phyloP scores from a whole-genome alignment of 1,139 yeast genomes.

The Blastobotrys malaysiensis region DNA sequence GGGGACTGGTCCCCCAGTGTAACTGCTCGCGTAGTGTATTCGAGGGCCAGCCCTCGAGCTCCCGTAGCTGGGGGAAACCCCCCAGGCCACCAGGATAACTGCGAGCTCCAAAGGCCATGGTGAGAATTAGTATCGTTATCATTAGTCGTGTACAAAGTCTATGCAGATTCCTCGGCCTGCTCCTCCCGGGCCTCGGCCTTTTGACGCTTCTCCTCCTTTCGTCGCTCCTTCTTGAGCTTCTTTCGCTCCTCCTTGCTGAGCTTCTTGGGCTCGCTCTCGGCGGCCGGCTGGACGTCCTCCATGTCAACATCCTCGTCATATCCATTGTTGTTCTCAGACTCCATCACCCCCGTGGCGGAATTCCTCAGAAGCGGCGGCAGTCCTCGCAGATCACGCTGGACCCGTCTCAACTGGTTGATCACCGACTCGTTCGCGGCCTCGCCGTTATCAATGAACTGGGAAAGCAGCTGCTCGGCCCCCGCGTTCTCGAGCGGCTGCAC shows the following conservation, averaged over 20 bases:
- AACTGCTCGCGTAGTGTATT: too few species aligned
- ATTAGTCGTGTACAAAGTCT: not conserved
- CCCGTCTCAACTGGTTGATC: constrained; percentile 56
- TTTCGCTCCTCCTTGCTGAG: constrained; percentile 32
- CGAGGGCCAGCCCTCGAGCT: too few species aligned
- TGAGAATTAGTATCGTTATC: constrained; percentile 2
- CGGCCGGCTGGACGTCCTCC: constrained; percentile 3
- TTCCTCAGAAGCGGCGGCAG: constrained; percentile 49
- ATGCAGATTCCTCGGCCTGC: not conserved
- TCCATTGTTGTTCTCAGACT: constrained; percentile 5
- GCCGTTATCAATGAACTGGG: constrained; percentile 46
- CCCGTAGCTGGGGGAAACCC: too few species aligned
- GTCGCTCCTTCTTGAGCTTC: constrained; percentile 12
- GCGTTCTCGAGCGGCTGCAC: constrained; percentile 28
- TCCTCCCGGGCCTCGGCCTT: constrained; percentile 28
- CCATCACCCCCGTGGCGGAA: constrained; percentile 10
- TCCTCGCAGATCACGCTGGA: constrained; percentile 69
- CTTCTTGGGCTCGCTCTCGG: constrained; percentile 1
- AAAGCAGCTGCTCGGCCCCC: constrained; percentile 40
- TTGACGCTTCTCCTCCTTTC: constrained; percentile 40
- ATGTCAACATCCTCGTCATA: constrained; percentile 3
- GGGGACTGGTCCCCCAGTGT: too few species aligned
- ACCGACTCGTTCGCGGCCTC: constrained; percentile 38
- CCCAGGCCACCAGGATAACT: too few species aligned
- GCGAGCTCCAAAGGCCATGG: too few species aligned